Conservation (phyloP, 2,329 filamentous ascomycete species). For the Hansfordia pulvinata region DNA sequence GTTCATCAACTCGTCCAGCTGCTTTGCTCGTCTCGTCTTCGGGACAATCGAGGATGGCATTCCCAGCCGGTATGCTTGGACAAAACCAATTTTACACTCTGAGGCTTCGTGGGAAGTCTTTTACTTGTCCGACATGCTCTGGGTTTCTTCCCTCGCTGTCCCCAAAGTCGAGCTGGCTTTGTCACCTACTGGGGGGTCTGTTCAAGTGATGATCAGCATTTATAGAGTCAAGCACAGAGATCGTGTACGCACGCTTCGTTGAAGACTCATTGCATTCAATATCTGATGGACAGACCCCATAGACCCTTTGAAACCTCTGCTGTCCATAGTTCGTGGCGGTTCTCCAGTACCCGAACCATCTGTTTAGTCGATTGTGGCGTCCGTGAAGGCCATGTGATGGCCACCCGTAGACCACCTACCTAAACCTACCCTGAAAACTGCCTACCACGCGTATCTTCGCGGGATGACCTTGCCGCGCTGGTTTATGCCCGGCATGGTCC, state of each 20-base stretch:
- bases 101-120: conserved; percentile 17
- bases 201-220: conserved; percentile 80
- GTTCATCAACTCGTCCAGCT: conserved; percentile 28
- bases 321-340: too few relatives aligned
- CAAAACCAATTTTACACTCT: conserved; percentile 19
- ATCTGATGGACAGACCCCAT: conserved; percentile 25
- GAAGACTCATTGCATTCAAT: conserved; percentile 33
- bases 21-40: conserved; percentile 40
- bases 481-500: too few relatives aligned
- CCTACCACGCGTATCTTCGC: neutral
- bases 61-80: too few relatives aligned
- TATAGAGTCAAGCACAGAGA: conserved; percentile 99
- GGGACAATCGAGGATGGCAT: conserved; percentile 27
- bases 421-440: neutral
- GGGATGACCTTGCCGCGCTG: too few relatives aligned
- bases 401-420: conserved; percentile 1
- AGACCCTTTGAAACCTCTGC: too few relatives aligned
- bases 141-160: neutral
- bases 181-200: conserved; percentile 39
- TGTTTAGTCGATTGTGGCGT: too few relatives aligned
- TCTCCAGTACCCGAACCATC: too few relatives aligned
- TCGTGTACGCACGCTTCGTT: conserved; percentile 27
- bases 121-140: conserved; percentile 5
- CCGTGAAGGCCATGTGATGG: too few relatives aligned
- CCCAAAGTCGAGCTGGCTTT: conserved; percentile 22